Evolutionary conservation across 1,284 basidiomycete genomes (phyloP).

Genomic region (Inonotus hispidus): DNA sequence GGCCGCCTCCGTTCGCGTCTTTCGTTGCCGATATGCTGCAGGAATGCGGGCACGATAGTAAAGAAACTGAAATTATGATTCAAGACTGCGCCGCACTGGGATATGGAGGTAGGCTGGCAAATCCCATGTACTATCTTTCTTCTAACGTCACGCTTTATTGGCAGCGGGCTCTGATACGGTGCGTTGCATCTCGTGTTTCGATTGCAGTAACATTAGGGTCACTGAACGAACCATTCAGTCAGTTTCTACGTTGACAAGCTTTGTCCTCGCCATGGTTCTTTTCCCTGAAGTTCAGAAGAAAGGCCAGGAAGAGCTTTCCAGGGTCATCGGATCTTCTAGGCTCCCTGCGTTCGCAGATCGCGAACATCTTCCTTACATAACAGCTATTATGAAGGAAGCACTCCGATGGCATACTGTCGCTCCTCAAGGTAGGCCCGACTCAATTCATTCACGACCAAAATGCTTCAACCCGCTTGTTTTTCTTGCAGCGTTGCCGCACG

Average conservation of each 20-base stretch:
- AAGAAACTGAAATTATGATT: constrained; percentile 1
- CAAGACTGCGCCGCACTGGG: constrained; percentile 11
- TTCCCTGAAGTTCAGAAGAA: constrained; percentile 44
- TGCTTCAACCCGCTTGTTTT: background rate
- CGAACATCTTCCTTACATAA: constrained; percentile 52
- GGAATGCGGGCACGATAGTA: background rate
- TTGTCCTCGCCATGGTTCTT: constrained; percentile 49
- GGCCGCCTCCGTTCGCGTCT: background rate
- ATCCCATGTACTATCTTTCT: background rate
- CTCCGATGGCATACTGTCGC: constrained; percentile 55
- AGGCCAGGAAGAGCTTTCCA: constrained; percentile 59
- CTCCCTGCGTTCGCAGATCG: constrained; percentile 59
- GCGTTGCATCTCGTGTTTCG: background rate
- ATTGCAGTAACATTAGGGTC: background rate
- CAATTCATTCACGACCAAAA: background rate
- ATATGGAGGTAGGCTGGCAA: constrained; percentile 4
- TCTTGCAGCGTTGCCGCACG: constrained; percentile 18
- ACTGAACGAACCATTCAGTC: constrained; percentile 30
- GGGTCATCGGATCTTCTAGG: constrained; percentile 52
- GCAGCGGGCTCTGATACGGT: background rate
- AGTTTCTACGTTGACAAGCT: constrained; percentile 44
- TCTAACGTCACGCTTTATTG: background rate
- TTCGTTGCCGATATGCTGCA: constrained; percentile 9
- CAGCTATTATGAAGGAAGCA: constrained; percentile 56
- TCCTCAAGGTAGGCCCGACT: constrained; percentile 27